A percentile compares a stretch with the other conserved stretches of the same genome.
Evolutionary conservation across 331 rosid genomes (phyloP).

Genomic region (Pyrus hybrid): DNA sequence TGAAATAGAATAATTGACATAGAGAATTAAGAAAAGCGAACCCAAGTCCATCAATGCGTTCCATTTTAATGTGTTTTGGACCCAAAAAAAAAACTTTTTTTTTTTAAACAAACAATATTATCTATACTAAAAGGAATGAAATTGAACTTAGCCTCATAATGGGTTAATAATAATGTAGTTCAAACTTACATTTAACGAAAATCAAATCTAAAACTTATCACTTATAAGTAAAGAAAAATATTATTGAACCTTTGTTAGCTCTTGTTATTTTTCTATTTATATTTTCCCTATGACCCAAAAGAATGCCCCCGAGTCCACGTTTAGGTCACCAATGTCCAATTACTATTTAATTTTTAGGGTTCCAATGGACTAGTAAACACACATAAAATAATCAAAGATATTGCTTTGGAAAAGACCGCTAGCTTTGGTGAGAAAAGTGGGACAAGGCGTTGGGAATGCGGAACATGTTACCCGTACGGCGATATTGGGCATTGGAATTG

Average conservation of each 20-base stretch:
- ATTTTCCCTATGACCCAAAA: background rate
- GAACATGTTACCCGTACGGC: background rate
- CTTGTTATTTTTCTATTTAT: background rate
- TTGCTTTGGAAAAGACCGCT: background rate
- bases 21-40: no score
- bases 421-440: background rate
- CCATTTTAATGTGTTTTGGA: no score
- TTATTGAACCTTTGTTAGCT: no score
- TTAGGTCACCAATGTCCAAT: background rate
- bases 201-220: fast-evolving
- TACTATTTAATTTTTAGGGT: background rate
- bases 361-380: background rate
- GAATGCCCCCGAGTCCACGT: background rate
- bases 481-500: background rate
- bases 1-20: no score
- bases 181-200: fast-evolving
- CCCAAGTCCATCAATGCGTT: no score
- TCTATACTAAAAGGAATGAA: no score
- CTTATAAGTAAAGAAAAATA: fast-evolving
- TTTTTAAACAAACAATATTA: background rate
- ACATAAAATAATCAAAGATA: background rate
- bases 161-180: fast-evolving
- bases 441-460: background rate
- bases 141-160: no score
- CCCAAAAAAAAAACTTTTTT: background rate